A percentile compares a stretch with the other conserved stretches of the same genome.
These are phyloP conservation scores for Malassezia globosa DNA, from an alignment of 1,284 basidiomycete genomes.

Conservation along the genomic window DNA sequence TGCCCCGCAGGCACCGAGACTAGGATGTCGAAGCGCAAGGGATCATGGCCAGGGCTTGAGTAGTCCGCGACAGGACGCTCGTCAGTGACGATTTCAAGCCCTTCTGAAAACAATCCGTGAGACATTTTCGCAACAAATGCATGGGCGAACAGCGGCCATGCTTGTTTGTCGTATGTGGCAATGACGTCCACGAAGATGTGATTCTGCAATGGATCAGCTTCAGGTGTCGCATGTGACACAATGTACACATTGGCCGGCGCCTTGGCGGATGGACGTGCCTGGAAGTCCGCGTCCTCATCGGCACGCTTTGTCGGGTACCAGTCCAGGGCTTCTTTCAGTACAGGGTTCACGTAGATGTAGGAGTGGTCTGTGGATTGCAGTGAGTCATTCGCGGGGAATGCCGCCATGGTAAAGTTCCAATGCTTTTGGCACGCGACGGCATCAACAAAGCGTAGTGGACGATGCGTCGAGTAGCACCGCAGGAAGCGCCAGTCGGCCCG, in stretches of 20 bases:
- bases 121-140: constrained; percentile 30
- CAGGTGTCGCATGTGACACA: neutral
- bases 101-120: constrained; percentile 27
- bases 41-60: constrained; percentile 5
- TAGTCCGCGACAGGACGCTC: neutral
- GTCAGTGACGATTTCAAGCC: constrained; percentile 26
- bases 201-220: neutral
- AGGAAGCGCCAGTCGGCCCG: constrained; percentile 5
- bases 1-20: constrained; percentile 25
- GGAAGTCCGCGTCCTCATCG: neutral
- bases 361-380: constrained; percentile 2
- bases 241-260: constrained; percentile 6
- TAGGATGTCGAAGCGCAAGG: constrained; percentile 29
- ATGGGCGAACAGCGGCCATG: constrained; percentile 23
- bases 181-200: constrained; percentile 30
- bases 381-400: constrained; percentile 4
- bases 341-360: constrained; percentile 12
- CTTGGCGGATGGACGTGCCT: neutral
- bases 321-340: constrained; percentile 1
- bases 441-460: constrained; percentile 11
- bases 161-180: constrained; percentile 26
- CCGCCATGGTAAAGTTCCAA: constrained; percentile 2
- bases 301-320: constrained; percentile 1
- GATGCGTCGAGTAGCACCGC: constrained; percentile 6
- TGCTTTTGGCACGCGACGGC: constrained; percentile 3